A percentile compares a stretch with the other conserved stretches of the same genome.
Conservation (phyloP, 768 basidiomycete species). For the Boletus reticulatus region DNA sequence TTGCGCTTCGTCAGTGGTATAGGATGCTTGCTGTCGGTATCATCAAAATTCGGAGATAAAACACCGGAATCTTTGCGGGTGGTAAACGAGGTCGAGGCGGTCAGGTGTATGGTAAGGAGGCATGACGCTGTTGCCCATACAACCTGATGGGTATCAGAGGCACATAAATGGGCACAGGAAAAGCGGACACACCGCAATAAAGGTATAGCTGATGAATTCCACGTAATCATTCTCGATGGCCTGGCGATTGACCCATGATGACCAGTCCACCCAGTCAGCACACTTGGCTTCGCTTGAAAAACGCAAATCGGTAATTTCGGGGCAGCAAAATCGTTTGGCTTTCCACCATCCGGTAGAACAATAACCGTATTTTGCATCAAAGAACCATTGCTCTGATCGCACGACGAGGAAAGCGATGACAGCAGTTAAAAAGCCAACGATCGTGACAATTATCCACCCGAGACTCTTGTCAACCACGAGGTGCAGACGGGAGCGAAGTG, state of each 20-base stretch:
- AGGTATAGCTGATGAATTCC: constrained; percentile 67
- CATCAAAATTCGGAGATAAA: constrained; percentile 46
- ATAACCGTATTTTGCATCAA: constrained; percentile 91
- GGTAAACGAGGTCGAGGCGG: constrained; percentile 83
- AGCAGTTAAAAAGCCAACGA: constrained; percentile 86
- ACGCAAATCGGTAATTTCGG: constrained; percentile 23
- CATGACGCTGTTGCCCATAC: constrained; percentile 69
- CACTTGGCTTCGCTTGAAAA: constrained; percentile 44
- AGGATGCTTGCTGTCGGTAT: constrained; percentile 24
- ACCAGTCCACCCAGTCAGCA: constrained; percentile 75
- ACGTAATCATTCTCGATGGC: constrained; percentile 38
- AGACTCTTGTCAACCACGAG: constrained; percentile 72
- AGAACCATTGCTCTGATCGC: constrained; percentile 83
- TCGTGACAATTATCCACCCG: constrained; percentile 87
- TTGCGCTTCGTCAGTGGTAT: constrained; percentile 48
- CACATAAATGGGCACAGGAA: not conserved
- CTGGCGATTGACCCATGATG: constrained; percentile 28
- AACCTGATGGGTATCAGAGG: constrained; percentile 45
- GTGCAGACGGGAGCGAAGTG: constrained; percentile 61
- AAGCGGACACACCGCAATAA: constrained; percentile 66
- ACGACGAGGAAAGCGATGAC: constrained; percentile 84
- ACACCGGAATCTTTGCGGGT: constrained; percentile 90
- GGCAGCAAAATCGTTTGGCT: constrained; percentile 83
- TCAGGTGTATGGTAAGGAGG: constrained; percentile 81
- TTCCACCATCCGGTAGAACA: constrained; percentile 70